A percentile compares a stretch with the other conserved stretches of the same genome.
These are phyloP conservation scores for Carpinus fangiana DNA, from an alignment of 306 rosid genomes.

Conservation along the genomic window DNA sequence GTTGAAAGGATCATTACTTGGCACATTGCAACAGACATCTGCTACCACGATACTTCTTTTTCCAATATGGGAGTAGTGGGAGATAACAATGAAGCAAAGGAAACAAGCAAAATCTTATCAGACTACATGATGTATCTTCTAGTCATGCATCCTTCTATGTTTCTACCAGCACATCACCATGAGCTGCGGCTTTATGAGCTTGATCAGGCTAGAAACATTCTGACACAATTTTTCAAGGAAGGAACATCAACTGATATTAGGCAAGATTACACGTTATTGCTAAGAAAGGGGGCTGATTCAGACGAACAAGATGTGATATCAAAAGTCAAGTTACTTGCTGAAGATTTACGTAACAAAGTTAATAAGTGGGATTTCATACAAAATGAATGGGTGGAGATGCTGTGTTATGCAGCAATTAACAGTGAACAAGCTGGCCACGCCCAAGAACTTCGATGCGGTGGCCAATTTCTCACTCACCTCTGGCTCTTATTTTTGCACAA, in stretches of 20 bases:
- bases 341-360: not conserved
- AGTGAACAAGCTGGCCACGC: constrained; percentile 18
- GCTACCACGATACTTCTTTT: too few species aligned
- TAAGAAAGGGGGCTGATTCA: too few species aligned
- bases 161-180: not conserved
- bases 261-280: not conserved
- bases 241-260: not conserved
- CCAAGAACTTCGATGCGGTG: too few species aligned
- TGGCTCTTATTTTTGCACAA: constrained; percentile 22
- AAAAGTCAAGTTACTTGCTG: not conserved
- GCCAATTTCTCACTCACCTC: constrained; percentile 33
- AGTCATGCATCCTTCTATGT: not conserved
- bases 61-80: too few species aligned
- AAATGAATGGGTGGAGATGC: constrained; percentile 30
- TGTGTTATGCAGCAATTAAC: constrained; percentile 29
- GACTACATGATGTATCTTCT: constrained; percentile 16
- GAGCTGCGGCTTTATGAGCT: not conserved
- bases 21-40: constrained; percentile 12
- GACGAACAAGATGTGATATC: too few species aligned
- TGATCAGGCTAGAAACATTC: too few species aligned
- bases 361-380: constrained; percentile 14
- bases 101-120: not conserved
- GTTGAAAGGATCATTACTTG: constrained; percentile 7
- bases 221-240: not conserved
- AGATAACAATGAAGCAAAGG: not conserved